Evolutionary conservation across 176 grass and related monocot genomes (phyloP), one percentile per base, ranked within the genome.

Genomic region (Triticum dicoccoides): DNA sequence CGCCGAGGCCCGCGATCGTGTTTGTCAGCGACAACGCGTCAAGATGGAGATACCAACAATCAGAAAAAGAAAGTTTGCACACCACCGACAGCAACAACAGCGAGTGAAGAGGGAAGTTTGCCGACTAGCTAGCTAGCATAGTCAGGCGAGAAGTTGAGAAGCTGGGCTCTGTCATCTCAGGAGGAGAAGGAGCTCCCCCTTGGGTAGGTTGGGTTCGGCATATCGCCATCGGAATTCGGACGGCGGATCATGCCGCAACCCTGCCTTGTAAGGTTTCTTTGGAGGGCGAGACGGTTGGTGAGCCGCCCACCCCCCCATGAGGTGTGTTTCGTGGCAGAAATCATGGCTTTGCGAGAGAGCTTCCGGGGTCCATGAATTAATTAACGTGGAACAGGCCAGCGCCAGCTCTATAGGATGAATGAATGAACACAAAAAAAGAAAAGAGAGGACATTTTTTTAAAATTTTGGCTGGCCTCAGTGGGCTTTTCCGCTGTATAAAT

Each of bases 261-360:
- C 78, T 94, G 88, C 92, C 87, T 94, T 91, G 86, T 77, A 87
- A 92, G 89, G 91, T 87, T 76, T 63, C 79, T 93, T 91, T 91
- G 80, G 38, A 80, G 72, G 68, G 69, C 45, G 35, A 63, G 59
- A 83, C 52, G 81, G 89, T 88, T 88, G 86, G 77, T 85, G 86
- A 91, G 77, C 82, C 23, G 77, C 78, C 63, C 58, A 25, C 61
- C 62, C 61, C 10, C 74, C 52, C 77, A 81, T 85, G 82, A 87
- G 82, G 73, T 85, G 86, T 82, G 82, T 88, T 61, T 88, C 59
- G 78, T 88, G 86, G 78, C 71, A 85, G 52, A 84, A 88, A 91
- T 77, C 78, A 88, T 88, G 78, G 70, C 71, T 78, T 82, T 76
- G 54, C 1, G 42, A 32, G 77, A 34, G 66, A 39, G 52, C 86